Base-by-base conservation (phyloP, 2,329 filamentous ascomycete species). In the Neofusicoccum sp. region DNA sequence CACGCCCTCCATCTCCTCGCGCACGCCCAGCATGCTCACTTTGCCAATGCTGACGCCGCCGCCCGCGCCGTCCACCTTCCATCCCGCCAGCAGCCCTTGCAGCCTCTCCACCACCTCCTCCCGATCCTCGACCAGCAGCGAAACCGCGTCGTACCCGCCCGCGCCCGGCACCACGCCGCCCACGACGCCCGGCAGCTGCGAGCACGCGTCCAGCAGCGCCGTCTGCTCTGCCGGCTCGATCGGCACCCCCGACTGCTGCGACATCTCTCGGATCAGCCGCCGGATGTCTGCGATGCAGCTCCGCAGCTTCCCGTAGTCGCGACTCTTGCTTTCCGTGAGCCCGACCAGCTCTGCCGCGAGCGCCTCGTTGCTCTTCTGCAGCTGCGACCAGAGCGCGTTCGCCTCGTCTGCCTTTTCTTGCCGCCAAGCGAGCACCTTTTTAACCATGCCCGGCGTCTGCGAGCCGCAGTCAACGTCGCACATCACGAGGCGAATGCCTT, bases 391-490 rank as follows among this genome's bases (percentile, higher is more conserved):
- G 16, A 97, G 79, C 63, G 75, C 69, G 63, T 85, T 84, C 1
- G 92, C 87, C n/a, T 82, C 84, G 2, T 82, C 81, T 0, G 81
- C 77, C 20, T 91, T 85, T 49, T 82, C 76, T 53, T 84, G 84
- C 56, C 89, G 82, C 95, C 95, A 99, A 33, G 84, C 83, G 3
- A 98, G 81, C 12, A 99, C 90, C 71, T 90, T 85, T 78, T 93
- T 96, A 38, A 97, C 95, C 95, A 99, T 98, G 12, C 91, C 85
- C 0, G 96, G 93, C 6, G 93, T 98, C 78, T 96, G 86, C 51
- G 89, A 93, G 33, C 95, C 95, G 71, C 93, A 96, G 72, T 96
- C 91, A 6, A 99, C 95, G 71, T 99, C 95, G 71, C 92, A 96
- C 88, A 99, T 95, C 63, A 96, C 85, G 66, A 98, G 80, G 26